Percentiles rank a stretch among this genome's conserved stretches.
These are phyloP conservation scores for Rhizopogon parksii DNA, from an alignment of 1,284 basidiomycete species.

Conservation along the genomic window DNA sequence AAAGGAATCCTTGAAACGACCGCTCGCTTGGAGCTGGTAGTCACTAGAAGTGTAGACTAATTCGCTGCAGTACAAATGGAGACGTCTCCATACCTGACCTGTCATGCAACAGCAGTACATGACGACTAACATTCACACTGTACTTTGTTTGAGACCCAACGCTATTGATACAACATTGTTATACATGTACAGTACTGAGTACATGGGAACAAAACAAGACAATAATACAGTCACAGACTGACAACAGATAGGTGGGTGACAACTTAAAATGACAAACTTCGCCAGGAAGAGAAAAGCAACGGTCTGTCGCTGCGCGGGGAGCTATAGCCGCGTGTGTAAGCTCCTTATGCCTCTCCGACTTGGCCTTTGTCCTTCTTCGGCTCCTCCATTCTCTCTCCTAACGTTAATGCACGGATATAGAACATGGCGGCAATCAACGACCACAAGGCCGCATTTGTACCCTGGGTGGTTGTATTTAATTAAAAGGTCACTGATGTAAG, in stretches of 20 bases:
- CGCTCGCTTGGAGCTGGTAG: too few species aligned
- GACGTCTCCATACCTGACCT: too few species aligned
- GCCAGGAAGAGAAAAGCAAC: neutral
- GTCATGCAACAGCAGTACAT: too few species aligned
- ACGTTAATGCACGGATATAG: slow-evolving; percentile 55
- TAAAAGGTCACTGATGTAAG: slow-evolving; percentile 3
- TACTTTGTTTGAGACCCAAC: neutral
- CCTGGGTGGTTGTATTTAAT: slow-evolving; percentile 34
- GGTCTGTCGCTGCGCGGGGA: too few species aligned
- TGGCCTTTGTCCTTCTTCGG: slow-evolving; percentile 58
- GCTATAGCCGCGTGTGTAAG: slow-evolving; percentile 5
- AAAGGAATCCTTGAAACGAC: too few species aligned
- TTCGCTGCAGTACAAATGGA: too few species aligned
- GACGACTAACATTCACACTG: too few species aligned
- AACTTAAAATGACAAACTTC: neutral
- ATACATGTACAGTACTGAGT: neutral
- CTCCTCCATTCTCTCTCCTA: slow-evolving; percentile 61
- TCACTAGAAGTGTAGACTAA: too few species aligned
- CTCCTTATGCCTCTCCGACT: slow-evolving; percentile 46
- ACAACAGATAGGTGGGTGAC: neutral
- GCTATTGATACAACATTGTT: neutral
- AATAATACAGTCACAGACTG: slow-evolving; percentile 1
- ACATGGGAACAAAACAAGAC: neutral
- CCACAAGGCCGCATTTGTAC: slow-evolving; percentile 70
- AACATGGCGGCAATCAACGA: slow-evolving; percentile 61